Conservation (phyloP, 2,329 filamentous ascomycete species). For the Periconia sp. region DNA sequence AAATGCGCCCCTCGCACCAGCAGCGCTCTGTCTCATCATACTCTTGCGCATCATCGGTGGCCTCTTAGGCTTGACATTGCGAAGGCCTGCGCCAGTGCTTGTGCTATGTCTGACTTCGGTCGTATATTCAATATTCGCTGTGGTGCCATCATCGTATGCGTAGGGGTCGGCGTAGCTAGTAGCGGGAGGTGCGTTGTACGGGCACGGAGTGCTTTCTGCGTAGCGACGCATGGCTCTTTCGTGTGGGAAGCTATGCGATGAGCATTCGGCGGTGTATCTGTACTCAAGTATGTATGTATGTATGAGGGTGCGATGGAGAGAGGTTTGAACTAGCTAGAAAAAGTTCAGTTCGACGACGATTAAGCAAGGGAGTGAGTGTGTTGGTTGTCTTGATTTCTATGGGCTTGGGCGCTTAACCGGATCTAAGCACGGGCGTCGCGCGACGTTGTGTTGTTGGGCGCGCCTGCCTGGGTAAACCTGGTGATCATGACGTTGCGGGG, state of each 20-base stretch:
- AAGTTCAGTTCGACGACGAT: too few species aligned
- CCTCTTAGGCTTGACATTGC: conserved; percentile 37
- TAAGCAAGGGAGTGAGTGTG: background rate
- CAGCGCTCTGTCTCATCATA: background rate
- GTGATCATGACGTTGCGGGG: background rate
- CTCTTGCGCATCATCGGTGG: conserved; percentile 28
- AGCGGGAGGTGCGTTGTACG: conserved; percentile 28
- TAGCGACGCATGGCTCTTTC: conserved; percentile 32
- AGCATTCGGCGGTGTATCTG: background rate
- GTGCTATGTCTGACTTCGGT: conserved; percentile 18
- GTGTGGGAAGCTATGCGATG: background rate
- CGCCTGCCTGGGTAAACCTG: background rate
- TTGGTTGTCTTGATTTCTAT: background rate
- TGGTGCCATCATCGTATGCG: conserved; percentile 36
- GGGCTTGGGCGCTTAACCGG: background rate
- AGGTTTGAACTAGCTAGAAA: too few species aligned
- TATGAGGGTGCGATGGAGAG: background rate
- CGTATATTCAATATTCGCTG: conserved; percentile 43
- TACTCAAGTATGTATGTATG: background rate
- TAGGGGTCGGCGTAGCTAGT: conserved; percentile 37
- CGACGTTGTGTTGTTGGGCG: background rate
- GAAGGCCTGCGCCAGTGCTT: conserved; percentile 13
- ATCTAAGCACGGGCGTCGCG: background rate
- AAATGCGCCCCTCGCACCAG: conserved; percentile 14
- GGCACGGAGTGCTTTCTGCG: conserved; percentile 40